Percentiles rank a stretch among this genome's conserved stretches.
These are phyloP conservation scores for Amphirosellinia nigrospora DNA, from an alignment of 495 filamentous ascomycete genomes.

Conservation along the genomic window DNA sequence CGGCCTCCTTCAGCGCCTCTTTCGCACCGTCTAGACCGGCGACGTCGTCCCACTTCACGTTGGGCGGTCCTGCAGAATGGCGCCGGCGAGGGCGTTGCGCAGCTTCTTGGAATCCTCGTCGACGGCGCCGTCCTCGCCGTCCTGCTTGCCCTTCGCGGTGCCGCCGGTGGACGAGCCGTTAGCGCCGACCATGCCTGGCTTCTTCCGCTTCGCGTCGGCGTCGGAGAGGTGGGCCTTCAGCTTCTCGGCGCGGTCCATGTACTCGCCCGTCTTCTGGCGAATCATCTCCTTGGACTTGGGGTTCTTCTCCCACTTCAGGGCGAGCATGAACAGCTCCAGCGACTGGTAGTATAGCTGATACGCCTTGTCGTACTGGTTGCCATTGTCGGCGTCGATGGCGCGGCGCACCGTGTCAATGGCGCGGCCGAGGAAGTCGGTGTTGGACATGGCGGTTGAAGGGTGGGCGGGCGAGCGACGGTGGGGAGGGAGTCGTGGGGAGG, in stretches of 20 bases:
- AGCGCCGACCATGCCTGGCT: slow-evolving; percentile 79
- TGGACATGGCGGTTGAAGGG: slow-evolving; percentile 67
- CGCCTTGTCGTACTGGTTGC: slow-evolving; percentile 94
- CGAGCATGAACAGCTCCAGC: slow-evolving; percentile 95
- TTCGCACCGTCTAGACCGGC: slow-evolving; percentile 95
- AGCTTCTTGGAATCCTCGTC: slow-evolving; percentile 96
- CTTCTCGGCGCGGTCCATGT: slow-evolving; percentile 98
- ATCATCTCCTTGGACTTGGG: slow-evolving; percentile 95
- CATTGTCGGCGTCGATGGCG: slow-evolving; percentile 94
- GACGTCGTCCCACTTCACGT: slow-evolving; percentile 96
- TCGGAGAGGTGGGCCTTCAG: slow-evolving; percentile 87
- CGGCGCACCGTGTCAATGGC: slow-evolving; percentile 96
- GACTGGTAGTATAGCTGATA: slow-evolving; percentile 94
- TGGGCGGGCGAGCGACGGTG: slow-evolving; percentile 4
- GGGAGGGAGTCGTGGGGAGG: slow-evolving; percentile 21
- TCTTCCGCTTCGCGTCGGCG: slow-evolving; percentile 71
- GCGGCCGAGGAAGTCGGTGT: slow-evolving; percentile 94
- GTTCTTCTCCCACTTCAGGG: slow-evolving; percentile 99
- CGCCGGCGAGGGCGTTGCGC: slow-evolving; percentile 85
- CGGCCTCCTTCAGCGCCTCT: slow-evolving; percentile 96
- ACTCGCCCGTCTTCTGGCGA: slow-evolving; percentile 86
- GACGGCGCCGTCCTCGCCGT: slow-evolving; percentile 56
- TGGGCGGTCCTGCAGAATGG: slow-evolving; percentile 95
- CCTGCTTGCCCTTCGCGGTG: slow-evolving; percentile 59
- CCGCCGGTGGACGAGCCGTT: slow-evolving; percentile 82